phyloP scores from a whole-genome alignment of 2,329 filamentous ascomycete species.

The Cylindrodendrum hubeiense region DNA sequence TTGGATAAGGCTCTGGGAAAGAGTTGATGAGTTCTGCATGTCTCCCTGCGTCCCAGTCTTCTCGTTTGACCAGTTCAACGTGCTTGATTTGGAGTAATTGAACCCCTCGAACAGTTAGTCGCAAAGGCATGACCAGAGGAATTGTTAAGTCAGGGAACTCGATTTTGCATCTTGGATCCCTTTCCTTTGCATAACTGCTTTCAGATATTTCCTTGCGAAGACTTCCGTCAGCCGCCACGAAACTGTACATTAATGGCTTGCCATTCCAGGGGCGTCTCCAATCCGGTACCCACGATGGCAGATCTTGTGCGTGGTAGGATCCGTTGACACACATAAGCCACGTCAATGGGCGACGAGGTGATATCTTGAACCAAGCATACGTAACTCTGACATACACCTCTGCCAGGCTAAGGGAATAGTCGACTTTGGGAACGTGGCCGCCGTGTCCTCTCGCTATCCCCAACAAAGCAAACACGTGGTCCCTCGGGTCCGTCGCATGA shows the following conservation, averaged over 20 bases:
- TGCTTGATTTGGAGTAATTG: not conserved
- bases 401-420: constrained; percentile 3
- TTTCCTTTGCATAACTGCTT: no score
- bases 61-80: not conserved
- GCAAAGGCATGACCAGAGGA: not conserved
- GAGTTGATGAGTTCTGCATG: constrained; percentile 3
- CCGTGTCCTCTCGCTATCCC: constrained; percentile 9
- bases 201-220: no score
- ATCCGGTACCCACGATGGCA: constrained; percentile 15
- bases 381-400: not conserved
- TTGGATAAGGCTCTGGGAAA: not conserved
- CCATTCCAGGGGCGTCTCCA: not conserved
- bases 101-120: not conserved
- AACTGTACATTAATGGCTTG: not conserved
- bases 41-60: not conserved
- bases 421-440: not conserved
- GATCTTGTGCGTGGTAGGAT: not conserved
- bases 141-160: not conserved
- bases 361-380: not conserved
- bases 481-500: constrained; percentile 6
- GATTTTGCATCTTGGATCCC: not conserved
- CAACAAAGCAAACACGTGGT: constrained; percentile 15
- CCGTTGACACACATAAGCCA: constrained; percentile 1
- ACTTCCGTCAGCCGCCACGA: not conserved
- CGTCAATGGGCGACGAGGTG: not conserved